A percentile compares a stretch with the other conserved stretches of the same genome.
Evolutionary conservation across 23 red algal genomes (phyloP).

Genomic region (Gracilaria domingensis): DNA sequence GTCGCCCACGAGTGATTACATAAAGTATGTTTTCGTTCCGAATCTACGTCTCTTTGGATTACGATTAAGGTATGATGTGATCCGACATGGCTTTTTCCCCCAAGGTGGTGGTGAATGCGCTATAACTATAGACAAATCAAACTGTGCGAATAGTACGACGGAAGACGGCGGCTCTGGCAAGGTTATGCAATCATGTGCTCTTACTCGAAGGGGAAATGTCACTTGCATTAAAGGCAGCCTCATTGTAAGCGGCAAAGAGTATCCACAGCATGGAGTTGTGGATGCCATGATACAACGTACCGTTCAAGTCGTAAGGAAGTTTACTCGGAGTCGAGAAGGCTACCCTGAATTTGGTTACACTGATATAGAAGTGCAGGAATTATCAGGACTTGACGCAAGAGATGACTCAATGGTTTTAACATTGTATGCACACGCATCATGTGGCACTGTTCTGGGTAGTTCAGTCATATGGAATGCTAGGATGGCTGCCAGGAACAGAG

Average conservation of each 20-base stretch:
- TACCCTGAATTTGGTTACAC: not conserved
- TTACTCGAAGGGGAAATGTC: not conserved
- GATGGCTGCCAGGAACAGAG: not conserved
- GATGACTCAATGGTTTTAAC: slow-evolving; percentile 24
- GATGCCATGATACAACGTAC: slow-evolving; percentile 1
- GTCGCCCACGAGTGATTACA: slow-evolving; percentile 56
- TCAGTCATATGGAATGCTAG: slow-evolving; percentile 7
- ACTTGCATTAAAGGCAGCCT: slow-evolving; percentile 35
- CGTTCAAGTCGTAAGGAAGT: slow-evolving; percentile 3
- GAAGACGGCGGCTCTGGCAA: not conserved
- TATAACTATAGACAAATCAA: slow-evolving; percentile 36
- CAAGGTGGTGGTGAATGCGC: slow-evolving; percentile 19
- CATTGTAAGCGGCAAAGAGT: slow-evolving; percentile 21
- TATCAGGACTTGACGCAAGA: slow-evolving; percentile 5
- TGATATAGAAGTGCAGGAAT: slow-evolving; percentile 12
- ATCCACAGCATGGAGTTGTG: slow-evolving; percentile 6
- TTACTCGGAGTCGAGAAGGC: not conserved
- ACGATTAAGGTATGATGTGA: slow-evolving; percentile 37
- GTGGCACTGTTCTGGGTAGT: slow-evolving; percentile 24
- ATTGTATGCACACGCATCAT: not conserved
- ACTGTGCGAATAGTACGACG: not conserved
- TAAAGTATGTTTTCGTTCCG: slow-evolving; percentile 59
- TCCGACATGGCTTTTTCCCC: slow-evolving; percentile 52
- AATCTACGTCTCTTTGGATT: slow-evolving; percentile 48
- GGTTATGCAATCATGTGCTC: not conserved